A percentile compares a stretch with the other conserved stretches of the same genome.
phyloP scores from a whole-genome alignment of 2,329 filamentous ascomycete species.

The Dryadomyces quercus-mongolicae region DNA sequence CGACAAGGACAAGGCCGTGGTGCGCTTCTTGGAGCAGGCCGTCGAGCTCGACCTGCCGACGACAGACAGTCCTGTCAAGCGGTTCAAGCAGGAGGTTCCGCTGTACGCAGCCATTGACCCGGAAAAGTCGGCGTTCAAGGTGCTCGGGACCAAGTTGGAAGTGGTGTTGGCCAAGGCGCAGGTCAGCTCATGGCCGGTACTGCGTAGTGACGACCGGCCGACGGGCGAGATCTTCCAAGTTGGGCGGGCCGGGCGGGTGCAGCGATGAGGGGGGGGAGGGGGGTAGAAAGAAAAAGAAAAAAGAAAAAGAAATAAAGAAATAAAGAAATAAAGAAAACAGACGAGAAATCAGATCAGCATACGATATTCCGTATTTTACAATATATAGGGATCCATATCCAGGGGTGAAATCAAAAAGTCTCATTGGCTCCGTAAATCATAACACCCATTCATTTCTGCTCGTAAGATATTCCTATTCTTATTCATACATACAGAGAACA shows the following conservation, averaged over 20 bases:
- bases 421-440: no score
- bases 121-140: slow-evolving; percentile 62
- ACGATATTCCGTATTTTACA: not conserved
- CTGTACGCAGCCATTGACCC: slow-evolving; percentile 69
- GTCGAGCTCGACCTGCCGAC: slow-evolving; percentile 78
- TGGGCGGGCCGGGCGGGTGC: slow-evolving; percentile 54
- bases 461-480: no score
- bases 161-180: slow-evolving; percentile 61
- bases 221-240: slow-evolving; percentile 78
- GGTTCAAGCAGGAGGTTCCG: slow-evolving; percentile 61
- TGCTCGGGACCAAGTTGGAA: slow-evolving; percentile 84
- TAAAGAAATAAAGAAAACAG: not conserved
- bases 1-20: slow-evolving; percentile 62
- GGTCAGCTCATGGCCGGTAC: slow-evolving; percentile 70
- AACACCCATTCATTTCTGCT: no score
- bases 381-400: no score
- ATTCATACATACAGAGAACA: no score
- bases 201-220: slow-evolving; percentile 61
- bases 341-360: not conserved
- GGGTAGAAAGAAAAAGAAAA: not conserved
- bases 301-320: not conserved
- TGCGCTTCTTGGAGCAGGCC: slow-evolving; percentile 52
- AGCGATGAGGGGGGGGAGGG: slow-evolving; percentile 5
- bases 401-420: no score
- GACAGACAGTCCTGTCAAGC: slow-evolving; percentile 61